Conservation (phyloP, 352 stramenopile genomes). For the Phytophthora hybrid region DNA sequence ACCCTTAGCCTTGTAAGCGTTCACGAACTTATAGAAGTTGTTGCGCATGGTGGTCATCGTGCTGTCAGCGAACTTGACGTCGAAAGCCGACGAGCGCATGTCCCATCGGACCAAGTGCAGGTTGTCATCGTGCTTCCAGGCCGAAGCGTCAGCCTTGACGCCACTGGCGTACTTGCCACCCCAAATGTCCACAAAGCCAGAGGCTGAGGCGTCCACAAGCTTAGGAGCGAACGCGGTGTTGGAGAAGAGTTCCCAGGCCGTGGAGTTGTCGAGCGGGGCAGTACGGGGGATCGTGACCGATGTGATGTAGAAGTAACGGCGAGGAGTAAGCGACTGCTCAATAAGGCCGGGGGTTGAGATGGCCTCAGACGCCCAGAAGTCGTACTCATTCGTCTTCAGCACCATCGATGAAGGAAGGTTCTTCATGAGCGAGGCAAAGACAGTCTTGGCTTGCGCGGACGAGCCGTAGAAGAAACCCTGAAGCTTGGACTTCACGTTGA, state of each 20-base stretch:
- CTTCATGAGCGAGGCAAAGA: conserved; percentile 29
- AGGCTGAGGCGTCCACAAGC: conserved; percentile 25
- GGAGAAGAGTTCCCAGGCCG: conserved; percentile 28
- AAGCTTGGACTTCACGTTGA: conserved; percentile 22
- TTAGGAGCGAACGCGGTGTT: conserved; percentile 26
- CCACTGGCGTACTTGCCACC: conserved; percentile 10
- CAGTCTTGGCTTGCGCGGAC: conserved; percentile 2
- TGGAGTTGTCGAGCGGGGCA: conserved; percentile 26
- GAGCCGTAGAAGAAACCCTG: conserved; percentile 35
- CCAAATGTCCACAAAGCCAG: conserved; percentile 16
- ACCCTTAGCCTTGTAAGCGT: conserved; percentile 31
- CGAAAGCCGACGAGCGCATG: conserved; percentile 30
- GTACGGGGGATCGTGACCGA: conserved; percentile 36
- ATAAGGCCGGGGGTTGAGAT: conserved; percentile 29
- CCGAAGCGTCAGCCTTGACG: conserved; percentile 24
- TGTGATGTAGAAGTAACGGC: conserved; percentile 39
- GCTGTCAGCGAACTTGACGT: conserved; percentile 32
- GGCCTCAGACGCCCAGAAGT: conserved; percentile 31
- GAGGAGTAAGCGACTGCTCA: conserved; percentile 24
- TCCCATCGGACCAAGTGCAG: conserved; percentile 38
- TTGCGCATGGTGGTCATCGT: conserved; percentile 11
- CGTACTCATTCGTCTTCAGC: conserved; percentile 20
- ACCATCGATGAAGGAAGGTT: conserved; percentile 31
- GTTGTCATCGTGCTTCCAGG: conserved; percentile 40
- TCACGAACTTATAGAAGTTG: conserved; percentile 8